Evolutionary conservation across 495 filamentous ascomycete genomes (phyloP), one percentile per base, ranked within the genome.

Genomic region (Xanthoparmelia taractica): DNA sequence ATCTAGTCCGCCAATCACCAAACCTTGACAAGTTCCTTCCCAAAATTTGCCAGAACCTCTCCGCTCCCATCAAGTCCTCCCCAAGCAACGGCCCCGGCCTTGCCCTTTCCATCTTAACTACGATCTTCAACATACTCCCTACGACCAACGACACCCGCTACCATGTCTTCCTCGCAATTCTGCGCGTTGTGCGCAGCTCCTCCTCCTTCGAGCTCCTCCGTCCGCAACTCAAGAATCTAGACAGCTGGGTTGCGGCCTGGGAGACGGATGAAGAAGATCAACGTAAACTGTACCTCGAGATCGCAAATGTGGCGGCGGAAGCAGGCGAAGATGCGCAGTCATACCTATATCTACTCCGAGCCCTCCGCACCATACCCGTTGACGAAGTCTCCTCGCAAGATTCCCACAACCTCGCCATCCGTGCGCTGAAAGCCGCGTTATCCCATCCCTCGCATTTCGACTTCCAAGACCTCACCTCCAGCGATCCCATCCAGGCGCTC

Each of bases 61-160:
- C 85, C 63, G 45, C 45, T 15, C 94, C 94, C 63, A 86, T 97
- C 71, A 82, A 86, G 38, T 90, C 89, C 56, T 95, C 93, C 11
- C 87, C 91, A 40, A 76, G 82, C 69, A 91, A 96, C 73, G 92
- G 93, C 63, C 81, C 88, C 61, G 86, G 88, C 47, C 82, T 99
- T 62, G 86, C 90, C 59, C 87, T 96, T 67, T 88, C 87, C 64
- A 87, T 91, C 61, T 85, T 99, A 65, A 91, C 90, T 71, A 96
- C 92, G 63, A 83, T 99, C 75, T 99, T 97, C 88, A 99, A 99
- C 79, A 89, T 95, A 58, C 85, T 97, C 60, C 79, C 84, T 52
- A 71, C 83, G 50, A 77, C 82, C 64, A 88, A 91, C 72, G 87
- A 88, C 13, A 81, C 87, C 69, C 87, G 93, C 37, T 97, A 88